Base-by-base conservation (phyloP, 2,329 filamentous ascomycete species). In the Penicillium freii region DNA sequence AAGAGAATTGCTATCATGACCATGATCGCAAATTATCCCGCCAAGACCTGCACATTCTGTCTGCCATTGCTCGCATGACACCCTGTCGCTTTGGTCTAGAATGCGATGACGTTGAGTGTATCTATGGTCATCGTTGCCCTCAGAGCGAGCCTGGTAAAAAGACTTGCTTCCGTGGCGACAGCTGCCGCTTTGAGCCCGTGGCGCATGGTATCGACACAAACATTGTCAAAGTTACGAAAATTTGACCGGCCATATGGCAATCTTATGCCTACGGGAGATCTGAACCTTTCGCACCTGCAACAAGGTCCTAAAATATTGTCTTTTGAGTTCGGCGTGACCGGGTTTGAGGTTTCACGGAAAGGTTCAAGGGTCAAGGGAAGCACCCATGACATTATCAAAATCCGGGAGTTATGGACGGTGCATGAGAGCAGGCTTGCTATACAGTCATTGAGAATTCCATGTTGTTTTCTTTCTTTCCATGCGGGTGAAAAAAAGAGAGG, bases 91-190 rank as follows among this genome's bases (percentile, higher is more conserved):
- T 82, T 65, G 83, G 83, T 11, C 77, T 80, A 49, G 77, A 77
- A 15, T 87, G 85, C 64, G 77, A 83, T 50, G 84, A 87, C 58
- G 69, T 78, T 1, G 81, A 81, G 57, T 87, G 85, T 71, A 86
- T 87, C 51, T 87, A 86, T 66, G 85, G 85, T 23, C 85, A 87
- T 70, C 80, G 82, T 36, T 87, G 84, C 66, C 83, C 83, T 19
- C 82, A 83, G 59, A 78, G 76, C 34, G 73, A 78, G 57, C 76
- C 78, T 29, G 81, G 81, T 38, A 78, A 74, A 49, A 81, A 81
- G 66, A 78, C 77, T 19, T 87, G 85, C 66, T 81, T 82, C 64
- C 85, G 83, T 71, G 82, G 81, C 15, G 78, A 81, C 7, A 77
- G 75, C 51, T 87, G 85, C 75, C 80, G 84, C 34, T 87, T 87